A percentile compares a stretch with the other conserved stretches of the same genome.
Evolutionary conservation across 192 early-diverging fungal genomes (phyloP).

Genomic region (Oehlia diaphana): DNA sequence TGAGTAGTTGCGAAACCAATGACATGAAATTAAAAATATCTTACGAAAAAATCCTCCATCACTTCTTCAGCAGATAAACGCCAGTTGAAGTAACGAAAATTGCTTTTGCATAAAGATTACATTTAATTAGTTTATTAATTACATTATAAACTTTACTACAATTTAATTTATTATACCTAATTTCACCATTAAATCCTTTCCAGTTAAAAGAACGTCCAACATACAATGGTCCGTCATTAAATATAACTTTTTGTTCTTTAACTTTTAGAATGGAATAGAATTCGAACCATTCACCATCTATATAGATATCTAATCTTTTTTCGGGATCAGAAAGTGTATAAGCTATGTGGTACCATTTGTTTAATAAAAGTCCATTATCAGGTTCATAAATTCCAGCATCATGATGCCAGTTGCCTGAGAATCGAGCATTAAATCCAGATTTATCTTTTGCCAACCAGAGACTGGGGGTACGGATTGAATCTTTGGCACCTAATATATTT

Average conservation of each 20-base stretch:
- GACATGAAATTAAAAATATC: neutral
- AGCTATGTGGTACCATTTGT: constrained; percentile 23
- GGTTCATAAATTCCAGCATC: neutral
- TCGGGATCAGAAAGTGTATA: constrained; percentile 20
- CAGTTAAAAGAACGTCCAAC: neutral
- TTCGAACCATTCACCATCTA: constrained; percentile 5
- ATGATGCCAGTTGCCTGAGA: neutral
- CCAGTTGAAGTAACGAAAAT: constrained; percentile 31
- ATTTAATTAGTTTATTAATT: neutral
- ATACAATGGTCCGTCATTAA: constrained; percentile 18
- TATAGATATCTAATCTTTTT: constrained; percentile 15
- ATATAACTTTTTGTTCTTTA: neutral
- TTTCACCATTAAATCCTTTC: neutral
- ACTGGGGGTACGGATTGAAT: neutral
- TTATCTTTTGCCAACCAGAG: neutral
- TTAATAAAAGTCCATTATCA: constrained; percentile 6
- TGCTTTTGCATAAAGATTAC: constrained; percentile 1
- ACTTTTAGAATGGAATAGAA: neutral
- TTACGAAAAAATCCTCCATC: constrained; percentile 18
- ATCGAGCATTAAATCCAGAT: neutral
- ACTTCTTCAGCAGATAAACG: constrained; percentile 25
- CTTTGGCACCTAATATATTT: neutral
- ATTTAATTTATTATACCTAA: constrained; percentile 4
- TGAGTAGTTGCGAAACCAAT: too few relatives aligned
- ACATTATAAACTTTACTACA: neutral